Conservation (phyloP, 306 rosid genomes). For the Trifolium pratense region DNA sequence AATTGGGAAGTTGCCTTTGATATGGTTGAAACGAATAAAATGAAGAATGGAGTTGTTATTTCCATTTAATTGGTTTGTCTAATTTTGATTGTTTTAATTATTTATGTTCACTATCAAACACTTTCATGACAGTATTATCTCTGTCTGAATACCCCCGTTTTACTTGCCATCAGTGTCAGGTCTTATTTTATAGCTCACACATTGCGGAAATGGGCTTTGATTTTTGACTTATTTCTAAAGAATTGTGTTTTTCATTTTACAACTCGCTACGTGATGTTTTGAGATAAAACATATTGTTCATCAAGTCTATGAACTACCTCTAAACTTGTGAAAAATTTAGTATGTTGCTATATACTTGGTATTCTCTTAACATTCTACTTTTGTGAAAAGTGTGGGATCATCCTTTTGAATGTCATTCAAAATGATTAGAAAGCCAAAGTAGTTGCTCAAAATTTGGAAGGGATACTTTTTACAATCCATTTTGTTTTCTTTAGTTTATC, state of each 20-base stretch:
- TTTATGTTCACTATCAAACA: background rate
- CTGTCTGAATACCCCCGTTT: no score
- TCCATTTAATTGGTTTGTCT: slow-evolving; percentile 8
- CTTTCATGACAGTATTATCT: slow-evolving; percentile 14
- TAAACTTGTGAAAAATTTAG: background rate
- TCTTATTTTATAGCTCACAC: background rate
- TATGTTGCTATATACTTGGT: background rate
- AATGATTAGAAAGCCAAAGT: slow-evolving; percentile 8
- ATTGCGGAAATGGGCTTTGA: background rate
- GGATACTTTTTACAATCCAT: background rate
- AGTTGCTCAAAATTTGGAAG: slow-evolving; percentile 10
- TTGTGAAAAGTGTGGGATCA: background rate
- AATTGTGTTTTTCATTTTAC: background rate
- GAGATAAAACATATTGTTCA: slow-evolving; percentile 6
- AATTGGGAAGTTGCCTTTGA: background rate
- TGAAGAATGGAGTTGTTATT: slow-evolving; percentile 14
- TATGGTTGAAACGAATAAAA: slow-evolving; percentile 1
- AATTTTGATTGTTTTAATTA: slow-evolving; percentile 1
- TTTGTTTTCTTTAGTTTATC: background rate
- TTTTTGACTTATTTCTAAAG: slow-evolving; percentile 12
- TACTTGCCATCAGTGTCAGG: no score
- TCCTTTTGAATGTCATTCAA: slow-evolving; percentile 5
- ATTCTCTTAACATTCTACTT: slow-evolving; percentile 1
- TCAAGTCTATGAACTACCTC: background rate
- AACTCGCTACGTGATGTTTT: background rate